phyloP scores from a whole-genome alignment of 2,329 filamentous ascomycete species.

The Cercospora zeina region DNA sequence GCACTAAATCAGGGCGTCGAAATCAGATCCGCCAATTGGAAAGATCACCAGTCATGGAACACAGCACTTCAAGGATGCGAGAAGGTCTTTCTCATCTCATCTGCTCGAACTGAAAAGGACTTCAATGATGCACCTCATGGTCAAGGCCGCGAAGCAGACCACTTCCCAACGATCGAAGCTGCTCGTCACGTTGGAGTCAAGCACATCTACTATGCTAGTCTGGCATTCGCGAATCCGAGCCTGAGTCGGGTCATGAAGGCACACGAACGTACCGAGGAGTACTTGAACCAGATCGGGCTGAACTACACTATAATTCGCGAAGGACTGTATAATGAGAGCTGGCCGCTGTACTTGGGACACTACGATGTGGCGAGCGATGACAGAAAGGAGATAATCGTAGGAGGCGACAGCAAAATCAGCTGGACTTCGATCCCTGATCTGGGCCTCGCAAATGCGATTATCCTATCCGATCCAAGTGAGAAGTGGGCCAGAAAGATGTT shows the following conservation, averaged over 20 bases:
- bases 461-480: conserved; percentile 40
- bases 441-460: conserved; percentile 46
- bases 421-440: conserved; percentile 51
- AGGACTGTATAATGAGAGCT: conserved; percentile 50
- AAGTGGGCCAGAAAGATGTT: conserved; percentile 43
- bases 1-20: conserved; percentile 34
- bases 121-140: conserved; percentile 47
- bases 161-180: conserved; percentile 47
- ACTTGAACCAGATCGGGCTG: conserved; percentile 38
- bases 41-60: conserved; percentile 40
- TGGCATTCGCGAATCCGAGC: conserved; percentile 47
- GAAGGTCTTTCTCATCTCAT: conserved; percentile 51
- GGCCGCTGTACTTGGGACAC: conserved; percentile 52
- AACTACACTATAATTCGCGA: conserved; percentile 46
- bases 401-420: conserved; percentile 46
- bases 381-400: conserved; percentile 42
- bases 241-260: conserved; percentile 50
- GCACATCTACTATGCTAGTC: conserved; percentile 51
- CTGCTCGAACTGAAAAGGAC: conserved; percentile 48
- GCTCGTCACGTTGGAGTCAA: conserved; percentile 44
- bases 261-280: conserved; percentile 49
- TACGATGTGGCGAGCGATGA: conserved; percentile 42
- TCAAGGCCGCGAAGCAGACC: conserved; percentile 48
- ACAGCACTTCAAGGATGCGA: conserved; percentile 43
- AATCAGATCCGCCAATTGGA: conserved; percentile 45